Evolutionary conservation across 2,329 filamentous ascomycete genomes (phyloP).

Genomic region (Verticillium zaregamsianum): DNA sequence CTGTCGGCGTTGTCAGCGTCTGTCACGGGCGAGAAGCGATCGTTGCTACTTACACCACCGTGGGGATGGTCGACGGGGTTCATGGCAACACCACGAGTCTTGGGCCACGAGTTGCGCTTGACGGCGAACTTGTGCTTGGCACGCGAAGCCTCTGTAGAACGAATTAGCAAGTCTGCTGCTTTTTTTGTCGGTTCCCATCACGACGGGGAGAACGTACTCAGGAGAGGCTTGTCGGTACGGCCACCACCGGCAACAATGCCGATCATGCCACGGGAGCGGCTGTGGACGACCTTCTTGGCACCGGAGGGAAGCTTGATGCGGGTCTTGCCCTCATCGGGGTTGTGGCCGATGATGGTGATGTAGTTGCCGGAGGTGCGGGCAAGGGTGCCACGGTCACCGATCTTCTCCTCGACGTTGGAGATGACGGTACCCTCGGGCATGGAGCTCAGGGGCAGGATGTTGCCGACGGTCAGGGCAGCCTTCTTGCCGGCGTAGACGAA

Average conservation of each 20-base stretch:
- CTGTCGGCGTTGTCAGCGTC: slow-evolving; percentile 44
- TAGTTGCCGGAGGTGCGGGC: slow-evolving; percentile 99
- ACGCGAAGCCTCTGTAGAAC: slow-evolving; percentile 81
- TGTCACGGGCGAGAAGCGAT: slow-evolving; percentile 2
- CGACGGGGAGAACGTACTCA: slow-evolving; percentile 58
- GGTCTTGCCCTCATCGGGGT: slow-evolving; percentile 99
- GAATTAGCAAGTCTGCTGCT: slow-evolving; percentile 18
- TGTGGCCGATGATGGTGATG: slow-evolving; percentile 96
- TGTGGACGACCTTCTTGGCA: slow-evolving; percentile 98
- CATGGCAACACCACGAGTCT: slow-evolving; percentile 99
- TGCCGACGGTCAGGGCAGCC: slow-evolving; percentile 92
- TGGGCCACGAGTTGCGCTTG: slow-evolving; percentile 99
- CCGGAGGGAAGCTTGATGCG: slow-evolving; percentile 98
- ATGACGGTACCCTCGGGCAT: slow-evolving; percentile 99
- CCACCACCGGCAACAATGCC: slow-evolving; percentile 99
- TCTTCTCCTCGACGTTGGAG: slow-evolving; percentile 99
- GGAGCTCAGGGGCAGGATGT: slow-evolving; percentile 89
- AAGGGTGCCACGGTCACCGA: slow-evolving; percentile 92
- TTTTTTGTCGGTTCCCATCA: background rate
- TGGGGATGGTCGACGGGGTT: slow-evolving; percentile 99
- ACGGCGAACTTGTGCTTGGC: slow-evolving; percentile 99
- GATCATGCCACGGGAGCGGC: slow-evolving; percentile 93
- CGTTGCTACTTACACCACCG: slow-evolving; percentile 66
- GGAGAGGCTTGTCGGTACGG: slow-evolving; percentile 98
- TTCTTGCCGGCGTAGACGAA: slow-evolving; percentile 99